These are phyloP conservation scores for Bipolaris oryzae DNA, from an alignment of 2,329 filamentous ascomycete genomes.

Conservation along the genomic window DNA sequence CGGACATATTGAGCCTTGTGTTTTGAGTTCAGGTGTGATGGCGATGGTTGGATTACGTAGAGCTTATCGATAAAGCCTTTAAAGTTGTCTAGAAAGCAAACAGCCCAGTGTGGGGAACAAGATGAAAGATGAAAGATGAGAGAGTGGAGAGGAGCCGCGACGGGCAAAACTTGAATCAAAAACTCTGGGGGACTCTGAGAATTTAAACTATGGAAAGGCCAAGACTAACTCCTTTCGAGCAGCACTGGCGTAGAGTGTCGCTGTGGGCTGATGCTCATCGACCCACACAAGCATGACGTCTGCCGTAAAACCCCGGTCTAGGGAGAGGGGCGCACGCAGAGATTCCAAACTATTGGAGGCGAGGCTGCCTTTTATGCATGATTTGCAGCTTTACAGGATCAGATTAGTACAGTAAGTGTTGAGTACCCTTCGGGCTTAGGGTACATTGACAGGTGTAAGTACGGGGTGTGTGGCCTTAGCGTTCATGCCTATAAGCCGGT, in stretches of 20 bases:
- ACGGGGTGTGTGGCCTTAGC: background rate
- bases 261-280: constrained; percentile 19
- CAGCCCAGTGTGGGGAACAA: constrained; percentile 3
- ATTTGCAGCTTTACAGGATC: background rate
- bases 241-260: constrained; percentile 12
- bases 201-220: constrained; percentile 16
- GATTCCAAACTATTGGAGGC: background rate
- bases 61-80: constrained; percentile 20
- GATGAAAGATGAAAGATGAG: background rate
- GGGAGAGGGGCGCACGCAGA: constrained; percentile 4
- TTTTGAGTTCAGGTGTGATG: background rate
- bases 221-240: constrained; percentile 17
- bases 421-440: background rate
- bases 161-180: constrained; percentile 2
- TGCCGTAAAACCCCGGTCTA: constrained; percentile 19
- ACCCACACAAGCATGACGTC: constrained; percentile 25
- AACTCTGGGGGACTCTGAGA: constrained; percentile 5
- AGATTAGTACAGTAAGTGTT: background rate
- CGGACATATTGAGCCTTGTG: constrained; percentile 50
- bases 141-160: constrained; percentile 21
- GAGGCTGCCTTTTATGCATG: background rate
- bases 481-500: background rate
- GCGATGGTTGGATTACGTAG: background rate
- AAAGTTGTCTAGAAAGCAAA: background rate
- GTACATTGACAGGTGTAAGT: background rate